Evolutionary conservation across 306 rosid species (phyloP).

Genomic region (Lathyrus aphaca): DNA sequence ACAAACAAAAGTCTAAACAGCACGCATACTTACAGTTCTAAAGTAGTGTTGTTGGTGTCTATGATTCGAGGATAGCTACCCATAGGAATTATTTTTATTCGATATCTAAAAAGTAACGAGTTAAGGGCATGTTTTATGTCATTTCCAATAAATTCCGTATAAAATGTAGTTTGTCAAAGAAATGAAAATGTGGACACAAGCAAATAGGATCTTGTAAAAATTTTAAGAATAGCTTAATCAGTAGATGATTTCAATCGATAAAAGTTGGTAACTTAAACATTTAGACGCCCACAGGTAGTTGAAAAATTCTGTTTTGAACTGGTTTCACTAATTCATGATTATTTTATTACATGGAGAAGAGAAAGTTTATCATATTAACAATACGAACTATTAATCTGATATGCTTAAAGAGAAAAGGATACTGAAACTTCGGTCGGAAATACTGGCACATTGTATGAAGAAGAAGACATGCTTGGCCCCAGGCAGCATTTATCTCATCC

Average conservation of each 20-base stretch:
- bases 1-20: neutral
- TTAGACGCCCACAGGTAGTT: slow-evolving; percentile 1
- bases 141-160: slow-evolving; percentile 25
- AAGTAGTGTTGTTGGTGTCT: slow-evolving; percentile 73
- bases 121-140: slow-evolving; percentile 44
- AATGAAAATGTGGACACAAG: slow-evolving; percentile 14
- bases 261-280: slow-evolving; percentile 17
- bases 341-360: slow-evolving; percentile 4
- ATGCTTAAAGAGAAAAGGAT: slow-evolving; percentile 43
- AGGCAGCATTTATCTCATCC: slow-evolving; percentile 99
- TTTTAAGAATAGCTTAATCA: slow-evolving; percentile 3
- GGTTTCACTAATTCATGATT: neutral
- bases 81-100: slow-evolving; percentile 92
- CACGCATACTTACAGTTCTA: slow-evolving; percentile 75
- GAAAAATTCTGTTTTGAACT: slow-evolving; percentile 20
- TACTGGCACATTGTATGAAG: slow-evolving; percentile 98
- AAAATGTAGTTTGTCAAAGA: slow-evolving; percentile 25
- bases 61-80: slow-evolving; percentile 96
- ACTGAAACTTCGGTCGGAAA: slow-evolving; percentile 90
- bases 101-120: slow-evolving; percentile 60
- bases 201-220: slow-evolving; percentile 25
- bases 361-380: slow-evolving; percentile 17
- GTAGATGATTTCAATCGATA: neutral
- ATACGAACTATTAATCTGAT: neutral
- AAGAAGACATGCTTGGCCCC: slow-evolving; percentile 99